Percentiles rank a stretch among this genome's conserved stretches.
phyloP scores from a whole-genome alignment of 2,329 filamentous ascomycete genomes.

The Colletotrichum orbiculare region DNA sequence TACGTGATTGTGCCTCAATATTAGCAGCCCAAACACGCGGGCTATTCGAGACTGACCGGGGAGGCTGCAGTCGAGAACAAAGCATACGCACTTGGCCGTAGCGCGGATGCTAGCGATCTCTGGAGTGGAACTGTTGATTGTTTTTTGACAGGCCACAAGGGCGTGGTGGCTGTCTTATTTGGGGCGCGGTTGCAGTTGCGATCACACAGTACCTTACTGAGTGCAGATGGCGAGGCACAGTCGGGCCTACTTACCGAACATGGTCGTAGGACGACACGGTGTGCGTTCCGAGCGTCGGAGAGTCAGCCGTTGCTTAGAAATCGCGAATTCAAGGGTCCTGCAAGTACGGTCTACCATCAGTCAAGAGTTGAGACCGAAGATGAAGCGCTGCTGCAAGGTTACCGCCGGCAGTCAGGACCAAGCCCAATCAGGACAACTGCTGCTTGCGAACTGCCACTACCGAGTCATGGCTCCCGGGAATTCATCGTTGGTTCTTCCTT shows the following conservation, averaged over 20 bases:
- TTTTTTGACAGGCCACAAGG: too few species aligned
- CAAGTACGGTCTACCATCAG: too few species aligned
- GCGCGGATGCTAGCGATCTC: too few species aligned
- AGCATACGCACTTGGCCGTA: too few species aligned
- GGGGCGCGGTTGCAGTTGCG: neutral
- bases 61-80: too few species aligned
- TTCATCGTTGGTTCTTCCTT: slow-evolving; percentile 10
- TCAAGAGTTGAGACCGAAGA: slow-evolving; percentile 16
- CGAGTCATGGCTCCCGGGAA: slow-evolving; percentile 33
- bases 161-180: neutral
- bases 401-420: slow-evolving; percentile 20
- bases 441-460: neutral
- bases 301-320: slow-evolving; percentile 30
- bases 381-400: slow-evolving; percentile 26
- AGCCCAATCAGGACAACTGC: slow-evolving; percentile 17
- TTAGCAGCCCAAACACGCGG: too few species aligned
- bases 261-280: neutral
- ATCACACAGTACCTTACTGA: neutral
- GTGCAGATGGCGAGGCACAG: slow-evolving; percentile 19
- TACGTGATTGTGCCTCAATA: too few species aligned
- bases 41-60: too few species aligned
- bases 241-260: slow-evolving; percentile 31
- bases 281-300: slow-evolving; percentile 28
- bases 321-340: slow-evolving; percentile 33
- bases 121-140: too few species aligned